Evolutionary conservation across 345 rosid species (phyloP), one percentile per base, ranked within the genome.

Genomic region (Citrus trifoliata): DNA sequence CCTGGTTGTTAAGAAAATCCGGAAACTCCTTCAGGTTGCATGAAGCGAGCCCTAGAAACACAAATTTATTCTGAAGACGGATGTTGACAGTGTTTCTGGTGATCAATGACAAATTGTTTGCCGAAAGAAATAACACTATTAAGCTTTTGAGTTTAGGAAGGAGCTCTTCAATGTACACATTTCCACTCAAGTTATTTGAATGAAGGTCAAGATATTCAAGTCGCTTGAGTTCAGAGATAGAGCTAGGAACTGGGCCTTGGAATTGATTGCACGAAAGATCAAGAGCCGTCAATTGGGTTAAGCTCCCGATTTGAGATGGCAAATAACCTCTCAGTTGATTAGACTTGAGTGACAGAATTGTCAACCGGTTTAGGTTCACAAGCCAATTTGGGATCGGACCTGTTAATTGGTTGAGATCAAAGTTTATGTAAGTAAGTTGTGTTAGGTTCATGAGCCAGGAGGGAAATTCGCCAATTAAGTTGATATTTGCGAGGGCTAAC

Each of bases 341-440:
- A 6, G 21, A 0, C 9, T 6, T 53, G 62, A 6, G 12, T 1
- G 32, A 55, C 8, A 18, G 60, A 19, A 6, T 21, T 4, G 60
- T 16, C 28, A 63, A 5, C 14, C 30, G 19, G 21, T 28, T 63
- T 0, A 73, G 74, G 30, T 74, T 78, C 30, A 16, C 7, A 24
- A 82, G 51, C 75, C 0, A 32, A 65, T 58, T 25, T 10, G 78
- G 84, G 70, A 82, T 70, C 55, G 56, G 40, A 65, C 82, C 75
- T 8, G 35, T 75, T 30, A 79, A 71, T 40, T 42, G 38, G 42
- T 82, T 82, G 42, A 1, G 28, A 21, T 28, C 12, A 18, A 83
- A 56, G 4, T 19, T 1, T 8, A 80, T 37, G 16, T 0, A 0
- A 22, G 32, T 27, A 14, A 80, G 67, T 0, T 74, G 67, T 2